Conservation (phyloP, 2,329 filamentous ascomycete genomes). For the Didymella sp. region DNA sequence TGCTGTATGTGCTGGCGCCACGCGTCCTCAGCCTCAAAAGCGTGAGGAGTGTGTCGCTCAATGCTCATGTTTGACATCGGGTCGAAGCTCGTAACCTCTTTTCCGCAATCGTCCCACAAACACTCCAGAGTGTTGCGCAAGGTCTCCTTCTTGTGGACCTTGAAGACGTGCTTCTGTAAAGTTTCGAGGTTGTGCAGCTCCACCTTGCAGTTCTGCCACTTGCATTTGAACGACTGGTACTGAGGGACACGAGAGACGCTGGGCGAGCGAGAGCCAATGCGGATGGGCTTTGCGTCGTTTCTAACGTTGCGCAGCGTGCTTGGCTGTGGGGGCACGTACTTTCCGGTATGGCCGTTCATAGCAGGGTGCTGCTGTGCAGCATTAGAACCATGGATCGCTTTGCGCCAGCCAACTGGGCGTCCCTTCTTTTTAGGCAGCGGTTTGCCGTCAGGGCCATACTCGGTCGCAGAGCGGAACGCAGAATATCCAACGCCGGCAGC, state of each 20-base stretch:
- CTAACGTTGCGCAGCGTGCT: constrained; percentile 38
- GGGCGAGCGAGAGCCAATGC: constrained; percentile 43
- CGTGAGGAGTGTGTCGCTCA: constrained; percentile 30
- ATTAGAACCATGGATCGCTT: constrained; percentile 53
- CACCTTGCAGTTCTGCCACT: constrained; percentile 63
- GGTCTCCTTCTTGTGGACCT: constrained; percentile 58
- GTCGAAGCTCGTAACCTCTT: constrained; percentile 33
- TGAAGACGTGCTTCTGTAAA: constrained; percentile 65
- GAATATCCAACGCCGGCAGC: constrained; percentile 49
- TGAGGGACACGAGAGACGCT: constrained; percentile 39
- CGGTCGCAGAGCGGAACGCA: constrained; percentile 48
- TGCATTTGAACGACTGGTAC: constrained; percentile 62
- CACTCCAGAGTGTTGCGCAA: constrained; percentile 52
- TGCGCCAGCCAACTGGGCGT: constrained; percentile 59
- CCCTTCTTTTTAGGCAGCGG: constrained; percentile 55
- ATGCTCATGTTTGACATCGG: constrained; percentile 31
- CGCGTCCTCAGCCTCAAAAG: constrained; percentile 49
- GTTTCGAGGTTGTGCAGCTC: constrained; percentile 68
- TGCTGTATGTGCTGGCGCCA: constrained; percentile 62
- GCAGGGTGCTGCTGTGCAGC: constrained; percentile 34
- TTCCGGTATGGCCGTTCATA: constrained; percentile 27
- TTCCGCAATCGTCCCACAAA: constrained; percentile 55
- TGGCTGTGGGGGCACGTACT: constrained; percentile 28
- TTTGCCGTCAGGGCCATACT: constrained; percentile 43
- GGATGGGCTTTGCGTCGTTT: constrained; percentile 28